These are phyloP conservation scores for Bipolaris oryzae DNA, from an alignment of 2,329 filamentous ascomycete genomes.

Conservation along the genomic window DNA sequence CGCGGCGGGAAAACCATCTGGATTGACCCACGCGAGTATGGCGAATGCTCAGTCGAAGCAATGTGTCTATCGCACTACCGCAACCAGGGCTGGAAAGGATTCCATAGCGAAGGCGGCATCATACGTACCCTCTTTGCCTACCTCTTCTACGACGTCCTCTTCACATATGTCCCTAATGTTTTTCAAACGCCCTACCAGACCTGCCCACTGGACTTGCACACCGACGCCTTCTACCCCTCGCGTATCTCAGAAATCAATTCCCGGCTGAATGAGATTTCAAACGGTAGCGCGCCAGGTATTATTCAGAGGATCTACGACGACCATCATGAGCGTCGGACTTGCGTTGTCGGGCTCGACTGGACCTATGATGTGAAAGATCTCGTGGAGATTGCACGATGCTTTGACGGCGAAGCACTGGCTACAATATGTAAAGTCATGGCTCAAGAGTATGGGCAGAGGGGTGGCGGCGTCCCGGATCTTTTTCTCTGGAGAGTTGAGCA, in stretches of 20 bases:
- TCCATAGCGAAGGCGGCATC: constrained; percentile 90
- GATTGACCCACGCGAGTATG: constrained; percentile 76
- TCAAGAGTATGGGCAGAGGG: constrained; percentile 88
- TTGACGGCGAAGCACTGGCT: constrained; percentile 78
- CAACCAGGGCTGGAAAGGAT: constrained; percentile 86
- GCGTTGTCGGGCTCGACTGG: constrained; percentile 92
- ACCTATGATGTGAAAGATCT: constrained; percentile 80
- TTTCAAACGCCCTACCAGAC: constrained; percentile 97
- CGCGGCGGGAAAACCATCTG: constrained; percentile 78
- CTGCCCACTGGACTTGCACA: constrained; percentile 89
- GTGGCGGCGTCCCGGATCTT: constrained; percentile 88
- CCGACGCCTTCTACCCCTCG: constrained; percentile 86
- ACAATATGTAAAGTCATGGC: constrained; percentile 91
- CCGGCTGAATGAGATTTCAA: constrained; percentile 83
- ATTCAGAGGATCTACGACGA: constrained; percentile 70
- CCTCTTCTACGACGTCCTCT: constrained; percentile 91
- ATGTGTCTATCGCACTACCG: constrained; percentile 93
- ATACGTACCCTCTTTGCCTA: constrained; percentile 83
- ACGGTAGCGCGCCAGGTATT: constrained; percentile 73
- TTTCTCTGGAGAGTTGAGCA: constrained; percentile 74
- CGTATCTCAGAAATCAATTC: constrained; percentile 89
- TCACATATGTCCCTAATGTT: constrained; percentile 92
- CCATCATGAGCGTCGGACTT: constrained; percentile 74
- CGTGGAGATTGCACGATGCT: constrained; percentile 77
- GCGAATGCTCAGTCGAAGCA: constrained; percentile 85